Evolutionary conservation across 306 rosid species (phyloP).

Genomic region (Cyamopsis tetragonoloba): DNA sequence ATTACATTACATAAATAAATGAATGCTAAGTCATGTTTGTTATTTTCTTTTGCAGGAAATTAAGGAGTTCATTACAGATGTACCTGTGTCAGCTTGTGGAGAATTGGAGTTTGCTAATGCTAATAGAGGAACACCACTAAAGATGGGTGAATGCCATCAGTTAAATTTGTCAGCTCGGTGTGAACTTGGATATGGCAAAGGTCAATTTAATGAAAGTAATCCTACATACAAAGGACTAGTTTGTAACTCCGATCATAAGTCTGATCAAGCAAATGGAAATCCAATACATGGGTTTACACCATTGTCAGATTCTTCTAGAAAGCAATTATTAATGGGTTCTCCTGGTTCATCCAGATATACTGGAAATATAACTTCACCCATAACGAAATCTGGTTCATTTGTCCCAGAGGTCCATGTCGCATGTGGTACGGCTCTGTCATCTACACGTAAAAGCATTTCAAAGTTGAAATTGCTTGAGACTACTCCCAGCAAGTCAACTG

Average conservation of each 20-base stretch:
- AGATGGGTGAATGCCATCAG: conserved; percentile 28
- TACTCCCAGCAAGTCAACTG: conserved; percentile 51
- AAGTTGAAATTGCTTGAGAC: conserved; percentile 39
- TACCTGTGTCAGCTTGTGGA: conserved; percentile 10
- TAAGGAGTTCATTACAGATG: conserved; percentile 29
- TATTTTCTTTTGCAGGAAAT: conserved; percentile 42
- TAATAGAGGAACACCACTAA: conserved; percentile 25
- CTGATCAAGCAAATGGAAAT: conserved; percentile 32
- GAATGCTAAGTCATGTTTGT: not conserved
- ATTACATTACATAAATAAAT: conserved; percentile 6
- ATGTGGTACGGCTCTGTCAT: conserved; percentile 29
- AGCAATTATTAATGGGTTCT: conserved; percentile 30
- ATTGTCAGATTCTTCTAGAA: conserved; percentile 27
- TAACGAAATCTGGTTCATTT: conserved; percentile 23
- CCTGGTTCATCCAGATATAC: conserved; percentile 36
- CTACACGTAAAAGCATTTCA: conserved; percentile 50
- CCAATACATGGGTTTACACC: conserved; percentile 26
- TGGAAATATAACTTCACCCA: conserved; percentile 41
- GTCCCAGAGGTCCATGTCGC: conserved; percentile 25
- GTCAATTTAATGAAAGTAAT: conserved; percentile 32
- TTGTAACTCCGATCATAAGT: conserved; percentile 21
- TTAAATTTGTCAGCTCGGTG: conserved; percentile 27
- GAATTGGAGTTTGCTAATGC: conserved; percentile 29
- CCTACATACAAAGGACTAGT: conserved; percentile 12
- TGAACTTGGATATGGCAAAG: conserved; percentile 28